Conservation (phyloP, 345 rosid genomes). For the Arabidopsis thaliana region TAIR10.1 NC_003071.7:19297501-19298000, state of each 20-base stretch:
- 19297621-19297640: conserved; percentile 39
- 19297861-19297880: neutral
- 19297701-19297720: neutral
- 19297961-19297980: neutral
- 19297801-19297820: neutral
- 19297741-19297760: conserved; percentile 21
- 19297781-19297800: conserved; percentile 21
- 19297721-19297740: neutral
- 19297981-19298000: neutral
- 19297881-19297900: neutral
- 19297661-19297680: conserved; percentile 7
- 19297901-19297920: neutral
- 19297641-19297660: conserved; percentile 29
- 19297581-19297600: conserved; percentile 14
- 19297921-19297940: neutral
- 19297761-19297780: conserved; percentile 20
- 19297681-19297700: neutral
- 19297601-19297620: conserved; percentile 38
- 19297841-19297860: neutral
- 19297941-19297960: neutral
- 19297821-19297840: too few relatives aligned
- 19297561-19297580: neutral
- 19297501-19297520: too few relatives aligned
- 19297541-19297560: neutral
- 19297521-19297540: too few relatives aligned